phyloP scores from a whole-genome alignment of 129 eudicot genomes.

The Artemisia annua region DNA sequence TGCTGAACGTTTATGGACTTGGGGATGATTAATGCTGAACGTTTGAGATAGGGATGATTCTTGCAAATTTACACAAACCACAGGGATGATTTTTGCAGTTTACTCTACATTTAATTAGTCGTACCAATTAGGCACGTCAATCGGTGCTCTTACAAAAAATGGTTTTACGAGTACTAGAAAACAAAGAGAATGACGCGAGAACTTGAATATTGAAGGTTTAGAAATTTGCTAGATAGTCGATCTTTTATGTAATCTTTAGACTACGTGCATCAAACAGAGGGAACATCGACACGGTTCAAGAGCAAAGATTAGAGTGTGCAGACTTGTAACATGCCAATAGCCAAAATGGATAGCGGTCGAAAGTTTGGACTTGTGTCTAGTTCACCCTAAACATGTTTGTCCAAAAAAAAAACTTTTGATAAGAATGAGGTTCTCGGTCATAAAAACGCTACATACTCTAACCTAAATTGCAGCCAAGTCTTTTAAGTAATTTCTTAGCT shows the following conservation, averaged over 20 bases:
- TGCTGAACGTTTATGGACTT: too few species aligned
- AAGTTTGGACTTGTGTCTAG: neutral
- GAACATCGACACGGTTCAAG: neutral
- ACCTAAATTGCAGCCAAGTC: too few species aligned
- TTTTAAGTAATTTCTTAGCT: too few species aligned
- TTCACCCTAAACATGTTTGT: neutral
- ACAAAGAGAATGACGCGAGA: neutral
- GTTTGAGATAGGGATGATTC: too few species aligned
- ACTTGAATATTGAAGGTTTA: neutral
- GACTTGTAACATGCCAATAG: neutral
- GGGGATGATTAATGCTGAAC: too few species aligned
- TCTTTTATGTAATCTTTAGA: neutral
- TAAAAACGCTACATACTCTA: too few species aligned
- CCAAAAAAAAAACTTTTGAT: neutral
- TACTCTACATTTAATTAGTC: too few species aligned
- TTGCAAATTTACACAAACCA: too few species aligned
- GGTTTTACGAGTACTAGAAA: slow-evolving; percentile 6
- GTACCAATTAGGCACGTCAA: too few species aligned
- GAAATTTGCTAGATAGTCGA: neutral
- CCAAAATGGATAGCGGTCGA: neutral
- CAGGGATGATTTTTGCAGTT: too few species aligned
- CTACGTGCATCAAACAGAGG: neutral
- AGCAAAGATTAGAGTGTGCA: neutral
- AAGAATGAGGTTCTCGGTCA: too few species aligned
- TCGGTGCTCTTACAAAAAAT: neutral